These are phyloP conservation scores for Keithomyces neogunnii DNA, from an alignment of 2,329 filamentous ascomycete genomes.

Conservation along the genomic window DNA sequence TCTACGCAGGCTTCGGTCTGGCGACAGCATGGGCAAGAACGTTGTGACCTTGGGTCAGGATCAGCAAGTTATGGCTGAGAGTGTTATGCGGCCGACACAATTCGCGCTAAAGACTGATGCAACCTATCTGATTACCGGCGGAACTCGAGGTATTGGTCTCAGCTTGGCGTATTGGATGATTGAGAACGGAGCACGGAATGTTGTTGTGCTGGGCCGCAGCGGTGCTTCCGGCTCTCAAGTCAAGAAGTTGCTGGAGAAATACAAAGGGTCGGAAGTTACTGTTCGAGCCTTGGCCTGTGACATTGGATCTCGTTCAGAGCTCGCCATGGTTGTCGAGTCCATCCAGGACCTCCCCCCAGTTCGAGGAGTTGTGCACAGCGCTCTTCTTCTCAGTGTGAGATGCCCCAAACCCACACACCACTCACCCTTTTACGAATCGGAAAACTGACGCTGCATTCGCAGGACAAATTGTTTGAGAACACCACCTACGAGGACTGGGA, in stretches of 20 bases:
- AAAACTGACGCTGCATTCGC: background rate
- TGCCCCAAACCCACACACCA: too few species aligned
- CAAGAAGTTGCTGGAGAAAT: constrained; percentile 1
- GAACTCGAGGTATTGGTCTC: constrained; percentile 4
- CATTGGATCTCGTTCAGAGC: constrained; percentile 24
- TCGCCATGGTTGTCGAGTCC: constrained; percentile 1
- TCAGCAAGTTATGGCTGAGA: constrained; percentile 7
- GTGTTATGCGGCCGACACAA: constrained; percentile 1
- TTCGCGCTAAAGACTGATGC: constrained; percentile 2
- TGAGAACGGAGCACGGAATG: constrained; percentile 4
- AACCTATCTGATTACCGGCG: constrained; percentile 6
- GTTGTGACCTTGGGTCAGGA: constrained; percentile 19
- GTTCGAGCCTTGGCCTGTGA: constrained; percentile 26
- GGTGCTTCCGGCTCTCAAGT: constrained; percentile 5
- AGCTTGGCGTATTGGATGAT: constrained; percentile 5
- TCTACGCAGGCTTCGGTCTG: constrained; percentile 30
- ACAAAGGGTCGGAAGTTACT: constrained; percentile 21
- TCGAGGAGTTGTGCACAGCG: constrained; percentile 17
- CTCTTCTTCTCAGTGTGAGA: constrained; percentile 28
- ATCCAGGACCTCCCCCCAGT: constrained; percentile 15
- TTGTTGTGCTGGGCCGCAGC: constrained; percentile 4
- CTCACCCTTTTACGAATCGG: constrained; percentile 15
- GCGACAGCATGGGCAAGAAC: constrained; percentile 33
- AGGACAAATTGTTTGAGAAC: constrained; percentile 23
- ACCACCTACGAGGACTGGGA: constrained; percentile 28